Evolutionary conservation across 129 eudicot species (phyloP), one percentile per base, ranked within the genome.

Genomic region (Deinandra increscens): DNA sequence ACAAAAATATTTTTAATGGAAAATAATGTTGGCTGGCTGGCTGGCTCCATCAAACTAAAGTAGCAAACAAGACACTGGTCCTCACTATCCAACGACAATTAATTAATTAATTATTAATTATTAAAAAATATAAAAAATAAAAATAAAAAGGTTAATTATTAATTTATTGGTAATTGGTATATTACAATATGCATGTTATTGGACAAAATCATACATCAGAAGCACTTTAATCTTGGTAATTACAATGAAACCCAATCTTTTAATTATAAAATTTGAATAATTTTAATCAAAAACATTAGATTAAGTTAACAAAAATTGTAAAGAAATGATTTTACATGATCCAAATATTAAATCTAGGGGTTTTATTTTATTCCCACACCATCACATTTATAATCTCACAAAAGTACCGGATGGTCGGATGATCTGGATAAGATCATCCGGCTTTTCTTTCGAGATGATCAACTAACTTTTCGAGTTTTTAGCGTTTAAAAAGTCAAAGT

Each of bases 1-100:
- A 9, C 8, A 17, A 48, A 46, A 26, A 46, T 31, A 31, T 41
- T 18, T 6, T 71, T 41, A 11, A 60, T 26, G 42, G n/a, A 42
- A 44, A 10, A 22, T 14, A 48, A 14, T 12, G 10, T 14, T 65
- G 31, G 36, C 68, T 72, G 77, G 67, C 70, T 72, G 61, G 63
- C 63, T 61, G 62, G 64, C 77, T 36, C 65, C 68, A 59, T 29
- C 66, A 46, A 23, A 22, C 46, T 74, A 64, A 53, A 74, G 58
- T 69, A n/a, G 66, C 66, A 39, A 69, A 64, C 31, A 76, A 48
- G 64, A 68, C 62, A 76, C 33, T 76, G 70, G 80, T 48, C 74
- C 64, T 60, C 54, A 6, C 53, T 67, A 43, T 37, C 69, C 59
- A 76, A 49, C 53, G 14, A 59, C 38, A 37, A 46, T 64, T 9